phyloP scores from a whole-genome alignment of 345 rosid species.

The Sonneratia caseolaris region DNA sequence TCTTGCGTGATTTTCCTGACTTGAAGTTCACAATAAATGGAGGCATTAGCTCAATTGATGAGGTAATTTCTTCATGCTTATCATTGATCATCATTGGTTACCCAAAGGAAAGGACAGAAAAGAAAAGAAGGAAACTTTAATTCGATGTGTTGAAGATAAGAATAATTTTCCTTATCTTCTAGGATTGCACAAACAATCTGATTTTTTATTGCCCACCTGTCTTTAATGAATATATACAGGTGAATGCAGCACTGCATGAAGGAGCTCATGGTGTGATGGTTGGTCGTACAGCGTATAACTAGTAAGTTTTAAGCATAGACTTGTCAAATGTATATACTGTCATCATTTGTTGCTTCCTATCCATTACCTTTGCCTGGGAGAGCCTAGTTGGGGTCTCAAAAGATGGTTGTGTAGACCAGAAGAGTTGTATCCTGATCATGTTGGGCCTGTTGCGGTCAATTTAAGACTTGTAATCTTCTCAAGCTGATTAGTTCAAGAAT shows the following conservation, averaged over 20 bases:
- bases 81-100: conserved; percentile 4
- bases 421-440: not conserved
- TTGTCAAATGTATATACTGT: not conserved
- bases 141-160: not conserved
- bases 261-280: conserved; percentile 97
- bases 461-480: not conserved
- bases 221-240: conserved; percentile 26
- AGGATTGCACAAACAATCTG: not conserved
- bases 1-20: conserved; percentile 92
- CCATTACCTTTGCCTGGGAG: not conserved
- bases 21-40: conserved; percentile 87
- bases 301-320: conserved; percentile 35
- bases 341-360: not conserved
- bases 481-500: not conserved
- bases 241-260: conserved; percentile 55
- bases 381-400: not conserved
- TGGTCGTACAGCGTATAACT: conserved; percentile 85
- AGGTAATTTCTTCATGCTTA: conserved; percentile 35
- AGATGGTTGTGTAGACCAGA: not conserved
- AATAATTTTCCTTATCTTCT: not conserved
- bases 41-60: conserved; percentile 74
- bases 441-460: not conserved
- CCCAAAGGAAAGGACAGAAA: not conserved
- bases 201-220: not conserved
- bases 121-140: not conserved